Evolutionary conservation across 495 filamentous ascomycete genomes (phyloP).

Genomic region (Tuber melanosporum): DNA sequence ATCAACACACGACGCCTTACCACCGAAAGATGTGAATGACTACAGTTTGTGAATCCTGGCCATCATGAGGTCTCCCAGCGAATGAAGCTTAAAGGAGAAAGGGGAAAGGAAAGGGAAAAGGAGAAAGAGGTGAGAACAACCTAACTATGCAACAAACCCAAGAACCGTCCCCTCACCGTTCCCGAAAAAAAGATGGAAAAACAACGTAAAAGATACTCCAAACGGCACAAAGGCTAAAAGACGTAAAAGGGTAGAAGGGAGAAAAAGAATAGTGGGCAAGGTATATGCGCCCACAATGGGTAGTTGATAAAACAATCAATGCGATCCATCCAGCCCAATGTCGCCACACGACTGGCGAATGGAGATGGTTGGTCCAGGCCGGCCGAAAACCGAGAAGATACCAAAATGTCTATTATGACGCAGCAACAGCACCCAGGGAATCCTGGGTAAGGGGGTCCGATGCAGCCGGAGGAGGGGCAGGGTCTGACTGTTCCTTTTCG

Average conservation of each 20-base stretch:
- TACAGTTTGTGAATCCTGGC: conserved; percentile 35
- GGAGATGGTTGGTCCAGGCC: background rate
- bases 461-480: conserved; percentile 15
- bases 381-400: background rate
- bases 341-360: background rate
- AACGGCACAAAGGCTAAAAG: conserved; percentile 21
- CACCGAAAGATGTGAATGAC: conserved; percentile 27
- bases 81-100: background rate
- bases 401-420: conserved; percentile 27
- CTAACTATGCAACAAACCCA: conserved; percentile 38
- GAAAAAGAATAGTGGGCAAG: conserved; percentile 19
- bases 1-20: conserved; percentile 37
- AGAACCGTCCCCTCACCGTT: conserved; percentile 35
- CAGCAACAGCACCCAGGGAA: conserved; percentile 15
- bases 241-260: conserved; percentile 8
- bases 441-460: conserved; percentile 17
- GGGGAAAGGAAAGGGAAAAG: conserved; percentile 17
- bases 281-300: background rate
- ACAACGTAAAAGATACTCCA: conserved; percentile 27
- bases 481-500: conserved; percentile 44
- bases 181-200: conserved; percentile 22
- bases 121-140: conserved; percentile 29
- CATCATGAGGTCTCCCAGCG: conserved; percentile 14
- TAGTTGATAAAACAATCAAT: background rate
- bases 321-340: background rate